Evolutionary conservation across 2,329 filamentous ascomycete species (phyloP).

Genomic region (Pseudocercospora musae): DNA sequence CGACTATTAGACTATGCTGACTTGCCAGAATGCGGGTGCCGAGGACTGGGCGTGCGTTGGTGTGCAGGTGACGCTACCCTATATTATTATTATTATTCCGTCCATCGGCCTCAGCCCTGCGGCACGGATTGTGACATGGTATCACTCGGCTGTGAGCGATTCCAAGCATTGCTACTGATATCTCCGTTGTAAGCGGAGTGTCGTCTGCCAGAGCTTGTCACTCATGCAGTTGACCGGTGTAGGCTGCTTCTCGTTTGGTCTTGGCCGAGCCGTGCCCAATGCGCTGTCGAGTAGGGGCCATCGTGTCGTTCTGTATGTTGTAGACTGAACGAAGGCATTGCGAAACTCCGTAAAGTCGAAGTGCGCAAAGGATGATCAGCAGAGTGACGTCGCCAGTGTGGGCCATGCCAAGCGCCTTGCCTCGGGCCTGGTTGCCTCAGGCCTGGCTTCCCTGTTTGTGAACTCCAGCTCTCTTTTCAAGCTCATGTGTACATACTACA

Average conservation of each 20-base stretch:
- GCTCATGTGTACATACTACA: too few relatives aligned
- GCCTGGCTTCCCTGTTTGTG: background rate
- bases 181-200: background rate
- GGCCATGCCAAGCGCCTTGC: too few relatives aligned
- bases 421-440: too few relatives aligned
- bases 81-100: too few relatives aligned
- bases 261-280: background rate
- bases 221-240: background rate
- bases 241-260: background rate
- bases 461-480: background rate
- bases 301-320: background rate
- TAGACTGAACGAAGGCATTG: background rate
- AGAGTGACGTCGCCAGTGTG: background rate
- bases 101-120: constrained; percentile 8
- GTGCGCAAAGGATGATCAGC: too few relatives aligned
- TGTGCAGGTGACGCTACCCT: constrained; percentile 3
- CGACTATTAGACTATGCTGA: background rate
- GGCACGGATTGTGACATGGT: background rate
- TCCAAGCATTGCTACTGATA: background rate
- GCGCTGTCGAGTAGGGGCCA: background rate
- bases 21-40: background rate
- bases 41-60: background rate
- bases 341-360: background rate
- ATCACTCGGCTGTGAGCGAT: background rate
- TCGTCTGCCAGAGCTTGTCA: background rate